Conservation (phyloP, 192 early-diverging fungal genomes). For the Dissophora globulifera region DNA sequence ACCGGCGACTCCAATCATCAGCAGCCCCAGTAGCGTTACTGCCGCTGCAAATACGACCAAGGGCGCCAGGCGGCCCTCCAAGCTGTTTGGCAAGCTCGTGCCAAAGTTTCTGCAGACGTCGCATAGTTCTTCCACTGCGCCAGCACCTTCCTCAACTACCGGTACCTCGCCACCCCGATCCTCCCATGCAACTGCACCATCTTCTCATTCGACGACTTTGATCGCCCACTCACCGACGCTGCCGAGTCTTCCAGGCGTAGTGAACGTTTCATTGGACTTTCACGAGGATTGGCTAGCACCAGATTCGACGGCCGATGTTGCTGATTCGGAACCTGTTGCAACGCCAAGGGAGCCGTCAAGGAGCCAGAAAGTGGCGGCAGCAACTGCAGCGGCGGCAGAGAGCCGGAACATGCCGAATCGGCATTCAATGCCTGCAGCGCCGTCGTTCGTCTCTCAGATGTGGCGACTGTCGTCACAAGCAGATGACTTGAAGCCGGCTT, state of each 20-base stretch:
- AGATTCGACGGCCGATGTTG: neutral
- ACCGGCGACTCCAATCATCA: no score
- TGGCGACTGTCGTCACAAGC: no score
- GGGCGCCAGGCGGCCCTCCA: slow-evolving; percentile 6
- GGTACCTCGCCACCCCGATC: slow-evolving; percentile 11
- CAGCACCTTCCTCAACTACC: neutral
- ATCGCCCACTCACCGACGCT: slow-evolving; percentile 2
- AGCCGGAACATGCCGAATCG: no score
- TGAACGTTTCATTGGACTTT: no score
- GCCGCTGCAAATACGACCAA: neutral
- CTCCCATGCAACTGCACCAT: slow-evolving; percentile 4
- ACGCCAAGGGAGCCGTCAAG: no score
- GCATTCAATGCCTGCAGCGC: neutral
- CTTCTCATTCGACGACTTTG: neutral
- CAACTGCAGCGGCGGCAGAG: no score
- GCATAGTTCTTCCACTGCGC: neutral
- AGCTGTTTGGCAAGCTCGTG: slow-evolving; percentile 38
- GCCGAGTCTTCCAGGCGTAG: no score
- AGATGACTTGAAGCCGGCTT: no score
- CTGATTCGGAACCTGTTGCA: no score
- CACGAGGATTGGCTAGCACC: no score
- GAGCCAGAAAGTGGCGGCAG: no score
- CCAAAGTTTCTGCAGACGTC: slow-evolving; percentile 48
- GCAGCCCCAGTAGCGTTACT: no score
- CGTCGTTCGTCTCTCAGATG: neutral